Percentiles rank a stretch among this genome's conserved stretches.
Evolutionary conservation across 257 asterid species (phyloP).

Genomic region (Solanum peruvianum): DNA sequence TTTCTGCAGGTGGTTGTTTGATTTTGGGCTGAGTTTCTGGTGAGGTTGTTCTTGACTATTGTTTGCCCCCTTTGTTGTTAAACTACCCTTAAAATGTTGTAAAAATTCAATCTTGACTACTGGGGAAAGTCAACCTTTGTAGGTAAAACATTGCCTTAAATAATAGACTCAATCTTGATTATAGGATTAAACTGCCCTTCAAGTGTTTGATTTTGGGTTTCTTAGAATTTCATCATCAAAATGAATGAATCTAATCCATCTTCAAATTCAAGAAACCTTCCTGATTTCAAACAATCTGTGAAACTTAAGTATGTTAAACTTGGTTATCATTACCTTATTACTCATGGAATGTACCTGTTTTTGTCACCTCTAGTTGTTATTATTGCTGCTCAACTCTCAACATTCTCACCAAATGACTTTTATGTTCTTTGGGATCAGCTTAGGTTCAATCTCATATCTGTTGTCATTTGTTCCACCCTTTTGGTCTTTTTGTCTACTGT

Average conservation of each 20-base stretch:
- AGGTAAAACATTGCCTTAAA: background rate
- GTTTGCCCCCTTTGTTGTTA: background rate
- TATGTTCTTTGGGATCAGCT: conserved; percentile 62
- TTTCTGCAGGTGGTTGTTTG: background rate
- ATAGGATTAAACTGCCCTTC: background rate
- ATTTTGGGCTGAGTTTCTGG: background rate
- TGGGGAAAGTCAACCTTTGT: background rate
- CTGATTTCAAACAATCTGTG: conserved; percentile 70
- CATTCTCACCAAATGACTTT: conserved; percentile 51
- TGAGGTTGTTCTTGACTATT: background rate
- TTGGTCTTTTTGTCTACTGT: conserved; percentile 57
- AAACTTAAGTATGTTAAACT: conserved; percentile 82
- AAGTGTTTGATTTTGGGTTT: background rate
- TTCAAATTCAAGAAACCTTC: conserved; percentile 42
- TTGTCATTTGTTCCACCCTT: conserved; percentile 46
- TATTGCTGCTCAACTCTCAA: conserved; percentile 60
- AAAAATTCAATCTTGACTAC: background rate
- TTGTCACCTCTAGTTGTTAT: conserved; percentile 50
- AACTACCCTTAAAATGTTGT: background rate
- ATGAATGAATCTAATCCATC: conserved; percentile 49
- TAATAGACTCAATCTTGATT: background rate
- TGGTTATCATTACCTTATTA: conserved; percentile 67
- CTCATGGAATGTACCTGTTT: conserved; percentile 71
- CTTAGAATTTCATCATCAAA: background rate
- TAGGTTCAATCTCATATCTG: conserved; percentile 53